A percentile compares a stretch with the other conserved stretches of the same genome.
Conservation (phyloP, 768 basidiomycete species). For the Lactifluus volemus region DNA sequence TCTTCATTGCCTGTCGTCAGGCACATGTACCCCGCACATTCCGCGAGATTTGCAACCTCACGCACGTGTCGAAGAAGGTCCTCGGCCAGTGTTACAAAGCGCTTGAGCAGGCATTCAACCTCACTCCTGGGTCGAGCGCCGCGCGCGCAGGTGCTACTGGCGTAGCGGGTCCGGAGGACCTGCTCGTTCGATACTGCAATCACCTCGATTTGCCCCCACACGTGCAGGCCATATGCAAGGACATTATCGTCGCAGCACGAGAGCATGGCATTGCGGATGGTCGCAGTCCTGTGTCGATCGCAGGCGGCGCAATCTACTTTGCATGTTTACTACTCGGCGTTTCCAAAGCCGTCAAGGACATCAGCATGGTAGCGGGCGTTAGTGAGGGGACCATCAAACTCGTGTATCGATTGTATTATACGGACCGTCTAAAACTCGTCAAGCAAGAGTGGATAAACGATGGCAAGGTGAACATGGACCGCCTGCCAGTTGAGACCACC, state of each 20-base stretch:
- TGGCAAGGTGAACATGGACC: slow-evolving; percentile 51
- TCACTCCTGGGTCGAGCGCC: slow-evolving; percentile 71
- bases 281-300: slow-evolving; percentile 93
- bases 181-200: slow-evolving; percentile 91
- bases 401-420: slow-evolving; percentile 74
- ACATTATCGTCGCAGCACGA: slow-evolving; percentile 74
- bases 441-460: slow-evolving; percentile 82
- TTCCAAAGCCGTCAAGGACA: slow-evolving; percentile 70
- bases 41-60: slow-evolving; percentile 89
- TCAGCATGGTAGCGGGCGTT: slow-evolving; percentile 85
- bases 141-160: slow-evolving; percentile 26
- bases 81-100: slow-evolving; percentile 91
- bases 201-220: slow-evolving; percentile 79
- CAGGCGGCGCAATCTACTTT: slow-evolving; percentile 95
- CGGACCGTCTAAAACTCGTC: slow-evolving; percentile 66
- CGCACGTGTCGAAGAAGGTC: slow-evolving; percentile 90
- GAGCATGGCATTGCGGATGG: slow-evolving; percentile 88
- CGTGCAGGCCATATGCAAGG: slow-evolving; percentile 74
- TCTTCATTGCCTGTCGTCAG: slow-evolving; percentile 94
- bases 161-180: slow-evolving; percentile 67
- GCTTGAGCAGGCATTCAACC: slow-evolving; percentile 81
- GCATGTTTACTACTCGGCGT: slow-evolving; percentile 76
- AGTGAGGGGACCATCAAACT: slow-evolving; percentile 93
- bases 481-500: slow-evolving; percentile 28
- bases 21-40: slow-evolving; percentile 95